Conservation (phyloP, 306 rosid species). For the Glycine latifolia region DNA sequence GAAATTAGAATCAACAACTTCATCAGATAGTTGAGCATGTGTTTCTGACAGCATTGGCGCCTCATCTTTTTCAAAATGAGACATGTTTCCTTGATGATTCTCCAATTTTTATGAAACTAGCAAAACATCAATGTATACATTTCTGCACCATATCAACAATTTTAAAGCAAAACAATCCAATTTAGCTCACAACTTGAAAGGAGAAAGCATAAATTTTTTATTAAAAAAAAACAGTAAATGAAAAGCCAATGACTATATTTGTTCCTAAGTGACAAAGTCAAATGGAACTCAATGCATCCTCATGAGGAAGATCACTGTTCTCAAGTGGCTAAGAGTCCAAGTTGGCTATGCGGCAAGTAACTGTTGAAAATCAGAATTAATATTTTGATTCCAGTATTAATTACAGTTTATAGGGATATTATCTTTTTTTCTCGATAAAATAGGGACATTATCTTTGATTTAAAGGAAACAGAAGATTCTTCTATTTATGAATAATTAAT, state of each 20-base stretch:
- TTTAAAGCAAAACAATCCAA: not conserved
- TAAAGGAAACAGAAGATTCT: too few species aligned
- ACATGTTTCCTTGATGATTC: constrained; percentile 58
- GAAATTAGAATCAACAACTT: constrained; percentile 44
- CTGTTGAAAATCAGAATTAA: not conserved
- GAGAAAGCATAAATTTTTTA: not conserved
- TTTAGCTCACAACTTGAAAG: constrained; percentile 16
- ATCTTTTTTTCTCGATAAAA: too few species aligned
- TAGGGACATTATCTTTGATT: too few species aligned
- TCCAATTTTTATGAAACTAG: constrained; percentile 23
- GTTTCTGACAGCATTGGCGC: constrained; percentile 66
- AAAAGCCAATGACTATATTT: constrained; percentile 24
- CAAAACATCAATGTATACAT: constrained; percentile 20
- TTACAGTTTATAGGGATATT: too few species aligned
- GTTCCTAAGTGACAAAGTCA: constrained; percentile 13
- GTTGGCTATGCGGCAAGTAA: too few species aligned
- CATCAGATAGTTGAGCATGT: constrained; percentile 47
- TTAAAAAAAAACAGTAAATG: not conserved
- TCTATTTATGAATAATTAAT: too few species aligned
- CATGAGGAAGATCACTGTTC: constrained; percentile 12
- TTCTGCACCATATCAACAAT: not conserved
- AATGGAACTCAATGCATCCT: constrained; percentile 2
- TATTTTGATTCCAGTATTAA: too few species aligned
- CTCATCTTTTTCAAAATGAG: constrained; percentile 65
- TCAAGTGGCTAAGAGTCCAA: not conserved